A percentile compares a stretch with the other conserved stretches of the same genome.
These are phyloP conservation scores for Podospora sp. DNA, from an alignment of 495 filamentous ascomycete genomes.

Conservation along the genomic window DNA sequence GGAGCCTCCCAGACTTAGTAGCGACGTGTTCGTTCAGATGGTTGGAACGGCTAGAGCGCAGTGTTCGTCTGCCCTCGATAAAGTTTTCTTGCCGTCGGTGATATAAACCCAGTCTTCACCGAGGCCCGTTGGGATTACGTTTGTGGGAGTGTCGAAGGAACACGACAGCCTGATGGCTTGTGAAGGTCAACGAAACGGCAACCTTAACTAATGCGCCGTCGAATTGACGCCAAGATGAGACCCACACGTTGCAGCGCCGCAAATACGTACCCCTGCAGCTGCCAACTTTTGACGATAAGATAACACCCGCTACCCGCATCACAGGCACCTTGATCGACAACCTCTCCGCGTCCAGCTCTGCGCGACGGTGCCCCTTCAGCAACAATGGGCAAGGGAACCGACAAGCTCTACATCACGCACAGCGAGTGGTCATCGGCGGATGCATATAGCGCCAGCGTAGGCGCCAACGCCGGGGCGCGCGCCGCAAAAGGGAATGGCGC, in stretches of 20 bases:
- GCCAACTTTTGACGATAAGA: conserved; percentile 16
- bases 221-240: neutral
- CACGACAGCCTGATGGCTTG: neutral
- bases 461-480: conserved; percentile 66
- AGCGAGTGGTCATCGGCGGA: conserved; percentile 94
- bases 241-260: conserved; percentile 1
- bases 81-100: neutral
- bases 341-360: neutral
- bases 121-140: neutral
- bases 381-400: conserved; percentile 57
- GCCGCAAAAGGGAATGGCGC: conserved; percentile 49
- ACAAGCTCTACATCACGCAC: conserved; percentile 92
- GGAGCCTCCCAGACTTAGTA: neutral
- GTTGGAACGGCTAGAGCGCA: neutral
- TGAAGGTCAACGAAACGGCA: neutral
- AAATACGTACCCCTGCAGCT: neutral
- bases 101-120: neutral
- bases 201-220: neutral
- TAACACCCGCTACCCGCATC: neutral
- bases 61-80: neutral
- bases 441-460: conserved; percentile 74
- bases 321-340: neutral
- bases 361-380: neutral
- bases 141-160: neutral
- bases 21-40: conserved; percentile 1